Conservation (phyloP, 139 green algal species). For the Penium margaritaceum region DNA sequence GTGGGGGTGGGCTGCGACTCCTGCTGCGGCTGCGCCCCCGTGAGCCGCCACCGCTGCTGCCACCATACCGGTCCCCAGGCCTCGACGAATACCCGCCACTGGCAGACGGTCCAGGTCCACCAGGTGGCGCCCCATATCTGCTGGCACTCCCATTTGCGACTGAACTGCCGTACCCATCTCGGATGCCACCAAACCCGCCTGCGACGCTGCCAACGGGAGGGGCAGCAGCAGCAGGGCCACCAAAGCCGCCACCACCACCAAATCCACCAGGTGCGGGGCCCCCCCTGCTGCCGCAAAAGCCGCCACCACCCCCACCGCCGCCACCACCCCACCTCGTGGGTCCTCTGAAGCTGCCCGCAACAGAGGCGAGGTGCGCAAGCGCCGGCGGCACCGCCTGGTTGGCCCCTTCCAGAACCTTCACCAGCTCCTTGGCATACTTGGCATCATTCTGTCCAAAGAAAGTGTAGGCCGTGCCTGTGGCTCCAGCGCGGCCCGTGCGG, state of each 20-base stretch:
- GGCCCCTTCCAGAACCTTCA: slow-evolving; percentile 44
- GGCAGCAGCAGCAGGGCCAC: neutral
- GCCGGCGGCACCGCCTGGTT: slow-evolving; percentile 33
- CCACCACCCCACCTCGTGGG: slow-evolving; percentile 24
- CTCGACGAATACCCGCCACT: neutral
- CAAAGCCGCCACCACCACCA: neutral
- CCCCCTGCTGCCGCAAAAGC: slow-evolving; percentile 17
- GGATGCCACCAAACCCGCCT: neutral
- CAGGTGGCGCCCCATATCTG: neutral
- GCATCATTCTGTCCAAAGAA: slow-evolving; percentile 67
- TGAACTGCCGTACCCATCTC: neutral
- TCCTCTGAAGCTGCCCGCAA: slow-evolving; percentile 3
- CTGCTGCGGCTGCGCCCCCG: neutral
- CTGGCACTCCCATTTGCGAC: neutral
- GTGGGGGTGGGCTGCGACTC: neutral
- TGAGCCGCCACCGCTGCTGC: neutral
- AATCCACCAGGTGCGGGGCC: neutral
- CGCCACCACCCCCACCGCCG: neutral
- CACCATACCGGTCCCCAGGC: neutral
- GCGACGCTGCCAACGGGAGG: neutral
- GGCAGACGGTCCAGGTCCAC: no score
- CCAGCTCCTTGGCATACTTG: slow-evolving; percentile 43
- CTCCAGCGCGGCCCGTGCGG: slow-evolving; percentile 66
- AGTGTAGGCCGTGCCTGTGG: slow-evolving; percentile 61
- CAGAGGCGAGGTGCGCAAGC: slow-evolving; percentile 22